phyloP scores from a whole-genome alignment of 2,329 filamentous ascomycete species.

The Alternaria novae-zelandiae region DNA sequence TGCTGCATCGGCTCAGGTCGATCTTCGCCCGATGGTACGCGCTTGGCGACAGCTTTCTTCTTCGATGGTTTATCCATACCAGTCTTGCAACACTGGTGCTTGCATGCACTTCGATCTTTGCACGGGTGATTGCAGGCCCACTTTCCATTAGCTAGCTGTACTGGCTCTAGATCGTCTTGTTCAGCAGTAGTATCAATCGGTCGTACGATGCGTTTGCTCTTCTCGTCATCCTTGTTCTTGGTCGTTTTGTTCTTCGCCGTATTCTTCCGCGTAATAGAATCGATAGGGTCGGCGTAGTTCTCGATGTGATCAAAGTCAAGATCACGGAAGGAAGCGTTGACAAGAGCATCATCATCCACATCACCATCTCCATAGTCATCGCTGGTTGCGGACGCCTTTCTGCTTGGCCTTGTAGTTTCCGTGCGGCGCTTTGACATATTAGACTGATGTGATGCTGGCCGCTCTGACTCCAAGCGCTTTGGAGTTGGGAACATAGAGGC shows the following conservation, averaged over 20 bases:
- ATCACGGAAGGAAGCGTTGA: conserved; percentile 49
- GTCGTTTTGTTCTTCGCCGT: conserved; percentile 23
- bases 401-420: conserved; percentile 15
- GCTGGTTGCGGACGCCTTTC: conserved; percentile 20
- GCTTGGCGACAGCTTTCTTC: conserved; percentile 43
- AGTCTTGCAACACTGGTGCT: conserved; percentile 74
- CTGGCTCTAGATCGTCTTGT: conserved; percentile 47
- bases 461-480: conserved; percentile 24
- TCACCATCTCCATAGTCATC: conserved; percentile 63
- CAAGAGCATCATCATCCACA: conserved; percentile 61
- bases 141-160: conserved; percentile 70
- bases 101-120: conserved; percentile 67
- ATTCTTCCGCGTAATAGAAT: conserved; percentile 26
- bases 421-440: conserved; percentile 42
- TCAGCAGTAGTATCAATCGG: conserved; percentile 7
- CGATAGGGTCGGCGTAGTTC: conserved; percentile 49
- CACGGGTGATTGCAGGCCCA: conserved; percentile 78
- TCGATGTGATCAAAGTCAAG: conserved; percentile 61
- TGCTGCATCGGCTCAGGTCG: conserved; percentile 5
- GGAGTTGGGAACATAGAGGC: conserved; percentile 51
- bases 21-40: conserved; percentile 11
- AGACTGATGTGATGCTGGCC: conserved; percentile 18
- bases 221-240: conserved; percentile 6
- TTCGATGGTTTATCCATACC: conserved; percentile 70
- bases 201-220: neutral